Base-by-base conservation (phyloP, 176 grass and related monocot species). In the Phyllostachys edulis region DNA sequence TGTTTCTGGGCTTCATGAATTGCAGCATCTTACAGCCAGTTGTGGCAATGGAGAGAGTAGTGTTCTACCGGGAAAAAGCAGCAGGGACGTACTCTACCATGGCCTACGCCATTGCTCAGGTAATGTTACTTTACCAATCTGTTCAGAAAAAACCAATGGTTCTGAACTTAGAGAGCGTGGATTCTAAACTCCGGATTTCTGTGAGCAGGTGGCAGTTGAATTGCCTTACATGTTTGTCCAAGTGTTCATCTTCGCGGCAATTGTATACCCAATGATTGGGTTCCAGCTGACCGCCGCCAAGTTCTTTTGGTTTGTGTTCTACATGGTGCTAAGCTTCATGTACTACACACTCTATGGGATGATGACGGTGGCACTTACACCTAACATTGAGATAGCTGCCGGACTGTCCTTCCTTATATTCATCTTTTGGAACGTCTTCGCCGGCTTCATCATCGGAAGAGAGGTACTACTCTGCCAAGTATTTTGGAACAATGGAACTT, bases 1-100 rank as follows among this genome's bases (percentile, higher is more conserved):
- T 94, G 51, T 94, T 94, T 76, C 85, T 94, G 34, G 92, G 93
- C n/a, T 94, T 94, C 76, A 82, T 85, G 76, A 92, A 94, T 49
- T 81, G 85, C 84, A 92, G 70, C 65, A 85, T 94, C 67, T 55
- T 94, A 68, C 93, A 94, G 71, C 93, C 93, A 5, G 82, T 94
- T 47, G 90, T 94, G 70, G 87, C 75, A 42, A 92, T 40, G 36
- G 93, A 94, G 75, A 92, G 93, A 71, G 51, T 76, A 13, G 90
- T 88, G 49, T 86, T 92, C 34, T 92, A 92, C 77, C 85, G 90
- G 59, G 93, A 94, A 70, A 94, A 87, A 67, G 87, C 87, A 6
- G 93, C 90, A 37, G 93, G 90, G 46, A 94, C 92, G 93, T 94
- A 94, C 79, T 90, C 79, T 59, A 90, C 87, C 50, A 77, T 88